Evolutionary conservation across 495 filamentous ascomycete species (phyloP).

Genomic region (Penicillium steckii): DNA sequence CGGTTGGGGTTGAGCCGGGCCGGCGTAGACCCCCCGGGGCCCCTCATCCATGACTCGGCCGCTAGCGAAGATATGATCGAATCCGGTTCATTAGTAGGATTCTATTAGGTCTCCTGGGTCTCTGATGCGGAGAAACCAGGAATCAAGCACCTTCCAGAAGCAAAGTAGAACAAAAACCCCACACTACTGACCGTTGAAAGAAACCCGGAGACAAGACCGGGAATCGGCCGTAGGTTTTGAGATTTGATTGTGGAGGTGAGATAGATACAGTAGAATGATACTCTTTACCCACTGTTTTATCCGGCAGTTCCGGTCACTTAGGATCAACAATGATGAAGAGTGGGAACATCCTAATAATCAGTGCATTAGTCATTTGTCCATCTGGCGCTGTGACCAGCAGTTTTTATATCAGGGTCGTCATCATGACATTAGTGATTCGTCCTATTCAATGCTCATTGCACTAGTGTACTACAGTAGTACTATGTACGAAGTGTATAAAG

Average conservation of each 20-base stretch:
- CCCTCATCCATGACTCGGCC: conserved; percentile 1
- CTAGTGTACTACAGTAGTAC: not conserved
- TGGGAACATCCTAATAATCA: not conserved
- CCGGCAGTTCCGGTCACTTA: not conserved
- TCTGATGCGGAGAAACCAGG: not conserved
- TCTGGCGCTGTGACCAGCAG: too few species aligned
- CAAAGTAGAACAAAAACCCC: not conserved
- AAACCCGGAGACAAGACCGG: not conserved
- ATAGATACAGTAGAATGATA: not conserved
- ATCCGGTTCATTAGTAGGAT: not conserved
- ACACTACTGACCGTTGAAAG: not conserved
- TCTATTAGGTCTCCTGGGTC: not conserved
- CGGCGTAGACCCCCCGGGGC: conserved; percentile 8
- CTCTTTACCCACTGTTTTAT: not conserved
- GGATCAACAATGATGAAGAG: too few species aligned
- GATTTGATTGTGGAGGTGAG: not conserved
- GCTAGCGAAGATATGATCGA: not conserved
- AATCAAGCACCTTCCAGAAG: conserved; percentile 1
- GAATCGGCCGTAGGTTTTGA: not conserved
- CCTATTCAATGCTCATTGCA: too few species aligned
- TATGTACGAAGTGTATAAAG: not conserved
- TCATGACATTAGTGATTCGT: too few species aligned
- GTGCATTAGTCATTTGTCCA: not conserved
- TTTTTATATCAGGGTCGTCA: too few species aligned
- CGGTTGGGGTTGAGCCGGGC: not conserved